Evolutionary conservation across 2,329 filamentous ascomycete genomes (phyloP), one percentile per base, ranked within the genome.

Genomic region (Diaporthe eres): DNA sequence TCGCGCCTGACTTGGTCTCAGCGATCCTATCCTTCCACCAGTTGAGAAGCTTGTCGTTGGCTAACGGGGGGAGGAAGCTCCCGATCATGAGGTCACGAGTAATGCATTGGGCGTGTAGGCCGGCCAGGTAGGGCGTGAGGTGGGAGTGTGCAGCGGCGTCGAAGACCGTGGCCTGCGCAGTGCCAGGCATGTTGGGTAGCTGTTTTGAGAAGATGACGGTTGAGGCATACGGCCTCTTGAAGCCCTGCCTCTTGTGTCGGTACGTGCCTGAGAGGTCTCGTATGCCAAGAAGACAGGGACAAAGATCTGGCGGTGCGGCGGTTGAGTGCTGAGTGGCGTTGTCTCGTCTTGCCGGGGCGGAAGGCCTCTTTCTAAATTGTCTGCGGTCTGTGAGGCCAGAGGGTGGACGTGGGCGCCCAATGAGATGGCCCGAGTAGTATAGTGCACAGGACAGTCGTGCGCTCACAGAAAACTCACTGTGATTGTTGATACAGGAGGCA

Each of bases 61-160:
- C 87, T 47, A 92, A 83, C 0, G 91, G 91, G n/a, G 90, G 89
- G 19, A 91, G 84, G 80, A 92, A 93, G 6, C 87, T 89, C 37
- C 89, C 89, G 49, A 90, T 86, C 77, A 88, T 89, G 79, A 87
- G 85, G 82, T 91, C 90, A 76, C 87, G 84, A 6, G 87, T 88
- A 80, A 93, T 91, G 82, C 90, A 92, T 19, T 87, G 86, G 75
- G 86, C 88, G 78, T 92, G 91, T 34, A 93, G 85, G 63, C 87
- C 86, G 49, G 90, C 90, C 25, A 93, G 85, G 79, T 90, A 89
- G 22, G 88, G 86, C 34, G 91, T 85, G 31, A 92, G 85, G 79
- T 89, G 87, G 39, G 83, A 80, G 78, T 92, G 89, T 49, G 84
- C 81, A 10, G 80, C 80, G 4, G 86, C 82, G 37, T 85, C 82